phyloP scores from a whole-genome alignment of 306 rosid genomes.

The Ziziphus jujuba region DNA sequence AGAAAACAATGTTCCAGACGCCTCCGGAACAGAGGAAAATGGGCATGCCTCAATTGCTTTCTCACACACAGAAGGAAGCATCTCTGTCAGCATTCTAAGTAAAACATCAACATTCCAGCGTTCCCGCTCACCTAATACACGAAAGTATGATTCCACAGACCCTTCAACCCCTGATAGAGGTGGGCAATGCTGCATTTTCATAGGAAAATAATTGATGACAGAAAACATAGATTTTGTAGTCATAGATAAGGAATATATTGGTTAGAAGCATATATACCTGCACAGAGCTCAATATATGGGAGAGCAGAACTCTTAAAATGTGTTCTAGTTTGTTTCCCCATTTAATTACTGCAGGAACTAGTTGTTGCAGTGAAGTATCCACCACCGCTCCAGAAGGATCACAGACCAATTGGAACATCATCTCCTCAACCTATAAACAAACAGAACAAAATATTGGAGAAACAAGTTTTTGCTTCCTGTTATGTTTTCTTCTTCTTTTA shows the following conservation, averaged over 20 bases:
- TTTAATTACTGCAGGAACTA: slow-evolving; percentile 81
- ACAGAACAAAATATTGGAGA: slow-evolving; percentile 38
- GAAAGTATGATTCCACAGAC: slow-evolving; percentile 89
- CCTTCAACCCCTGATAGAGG: slow-evolving; percentile 99
- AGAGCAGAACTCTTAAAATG: slow-evolving; percentile 59
- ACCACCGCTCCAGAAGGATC: slow-evolving; percentile 98
- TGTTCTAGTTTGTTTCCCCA: slow-evolving; percentile 95
- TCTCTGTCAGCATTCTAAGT: slow-evolving; percentile 65
- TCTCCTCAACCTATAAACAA: slow-evolving; percentile 85
- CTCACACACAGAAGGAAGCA: slow-evolving; percentile 66
- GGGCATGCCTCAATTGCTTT: slow-evolving; percentile 81
- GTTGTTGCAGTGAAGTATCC: slow-evolving; percentile 73
- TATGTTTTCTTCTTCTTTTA: slow-evolving; percentile 30
- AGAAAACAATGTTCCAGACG: slow-evolving; percentile 53
- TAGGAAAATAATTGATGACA: slow-evolving; percentile 18
- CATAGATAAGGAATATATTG: slow-evolving; percentile 11
- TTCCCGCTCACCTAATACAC: slow-evolving; percentile 86
- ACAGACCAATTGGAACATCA: slow-evolving; percentile 92
- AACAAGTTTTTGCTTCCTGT: slow-evolving; percentile 22
- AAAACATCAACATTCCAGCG: slow-evolving; percentile 92
- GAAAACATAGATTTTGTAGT: slow-evolving; percentile 18
- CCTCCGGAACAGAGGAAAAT: slow-evolving; percentile 54
- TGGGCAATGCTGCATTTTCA: slow-evolving; percentile 72
- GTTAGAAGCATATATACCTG: slow-evolving; percentile 50
- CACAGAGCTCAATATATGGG: slow-evolving; percentile 71